Evolutionary conservation across 129 eudicot species (phyloP), one percentile per base, ranked within the genome.

Genomic region (Scalesia atractyloides): DNA sequence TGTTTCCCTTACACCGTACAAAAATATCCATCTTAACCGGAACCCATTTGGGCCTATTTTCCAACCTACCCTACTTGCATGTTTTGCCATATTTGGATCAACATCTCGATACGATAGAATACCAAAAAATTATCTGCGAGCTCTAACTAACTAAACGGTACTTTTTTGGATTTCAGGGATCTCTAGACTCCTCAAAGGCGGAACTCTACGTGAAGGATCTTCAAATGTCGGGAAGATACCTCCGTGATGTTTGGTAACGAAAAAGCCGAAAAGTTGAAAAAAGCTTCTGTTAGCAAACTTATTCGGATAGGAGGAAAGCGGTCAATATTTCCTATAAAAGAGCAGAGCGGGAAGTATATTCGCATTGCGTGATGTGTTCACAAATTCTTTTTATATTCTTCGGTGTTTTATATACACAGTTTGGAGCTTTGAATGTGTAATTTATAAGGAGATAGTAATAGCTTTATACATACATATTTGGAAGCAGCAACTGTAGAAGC

Each of bases 211-310:
- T 58, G 7, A 58, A 58, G 64, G 26, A 58, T 24, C 64, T 58
- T 22, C 64, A 58, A 58, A 58, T 58, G 64, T 58, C 64, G 0
- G 64, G 64, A 58, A 58, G 64, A 24, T 58, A 58, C 17, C 64
- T 58, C 18, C 64, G 64, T 58, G 64, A 58, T 5, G 64, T 58
- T 10, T 58, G 64, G 64, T 58, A 58, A 41, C 11, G 10, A 58
- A 12, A 7, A 11, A 54, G 9, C 14, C 14, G 15, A 8, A 18
- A 54, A 54, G 5, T 2, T 54, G 30, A 54, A 19, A 18, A 54
- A 50, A 54, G 9, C 61, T 9, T 54, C 22, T 26, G 61, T 54
- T 8, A 19, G 33, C 33, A 54, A 54, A 54, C 14, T 54, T 54
- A 54, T 54, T 54, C 15, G 33, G 61, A 54, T 54, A 19, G 26